phyloP scores from a whole-genome alignment of 1,284 basidiomycete species.

The Tilletia caries region DNA sequence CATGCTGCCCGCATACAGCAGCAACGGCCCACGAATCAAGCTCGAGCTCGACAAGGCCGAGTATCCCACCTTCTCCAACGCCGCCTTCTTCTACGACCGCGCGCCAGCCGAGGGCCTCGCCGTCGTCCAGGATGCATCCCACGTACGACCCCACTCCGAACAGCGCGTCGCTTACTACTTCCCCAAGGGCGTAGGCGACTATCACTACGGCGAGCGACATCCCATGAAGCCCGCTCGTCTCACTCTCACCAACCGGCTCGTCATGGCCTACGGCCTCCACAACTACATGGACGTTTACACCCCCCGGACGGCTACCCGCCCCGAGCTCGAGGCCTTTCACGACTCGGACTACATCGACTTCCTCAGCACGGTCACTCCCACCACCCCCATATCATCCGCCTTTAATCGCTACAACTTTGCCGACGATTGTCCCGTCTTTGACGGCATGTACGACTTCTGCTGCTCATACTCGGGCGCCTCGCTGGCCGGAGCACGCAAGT shows the following conservation, averaged over 20 bases:
- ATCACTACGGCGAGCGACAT: slow-evolving; percentile 73
- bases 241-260: slow-evolving; percentile 89
- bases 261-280: slow-evolving; percentile 92
- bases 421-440: slow-evolving; percentile 53
- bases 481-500: slow-evolving; percentile 65
- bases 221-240: slow-evolving; percentile 97
- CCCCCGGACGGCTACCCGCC: slow-evolving; percentile 80
- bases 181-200: slow-evolving; percentile 82
- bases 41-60: not conserved
- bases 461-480: slow-evolving; percentile 59
- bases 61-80: slow-evolving; percentile 44
- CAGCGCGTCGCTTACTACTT: slow-evolving; percentile 91
- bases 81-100: slow-evolving; percentile 49
- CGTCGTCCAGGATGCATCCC: slow-evolving; percentile 29
- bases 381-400: slow-evolving; percentile 40
- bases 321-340: slow-evolving; percentile 86
- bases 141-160: slow-evolving; percentile 46
- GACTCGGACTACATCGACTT: slow-evolving; percentile 92
- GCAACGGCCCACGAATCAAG: too few relatives aligned
- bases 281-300: slow-evolving; percentile 92
- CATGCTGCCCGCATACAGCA: too few relatives aligned
- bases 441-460: slow-evolving; percentile 54
- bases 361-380: slow-evolving; percentile 60
- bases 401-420: slow-evolving; percentile 53
- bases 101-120: slow-evolving; percentile 32